Conservation (phyloP, 2,329 filamentous ascomycete genomes). For the Leptographium wingfieldii region DNA sequence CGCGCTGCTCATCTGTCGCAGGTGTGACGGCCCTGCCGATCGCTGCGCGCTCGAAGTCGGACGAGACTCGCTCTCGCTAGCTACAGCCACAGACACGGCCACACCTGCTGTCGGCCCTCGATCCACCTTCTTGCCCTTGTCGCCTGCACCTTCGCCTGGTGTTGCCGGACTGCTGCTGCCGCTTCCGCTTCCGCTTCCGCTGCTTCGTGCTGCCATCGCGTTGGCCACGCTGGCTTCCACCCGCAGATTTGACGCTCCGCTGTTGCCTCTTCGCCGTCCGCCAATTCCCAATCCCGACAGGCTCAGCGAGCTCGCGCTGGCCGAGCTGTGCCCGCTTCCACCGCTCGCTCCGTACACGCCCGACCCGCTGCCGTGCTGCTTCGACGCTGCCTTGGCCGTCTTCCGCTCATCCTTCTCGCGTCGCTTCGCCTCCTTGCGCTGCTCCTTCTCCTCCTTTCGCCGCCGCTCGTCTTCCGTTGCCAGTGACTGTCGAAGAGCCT, state of each 20-base stretch:
- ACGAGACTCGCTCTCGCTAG: slow-evolving; percentile 13
- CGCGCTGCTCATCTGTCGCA: slow-evolving; percentile 75
- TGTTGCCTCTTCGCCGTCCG: slow-evolving; percentile 42
- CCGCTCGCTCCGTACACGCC: slow-evolving; percentile 26
- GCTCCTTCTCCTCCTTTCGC: slow-evolving; percentile 69
- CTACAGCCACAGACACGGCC: slow-evolving; percentile 14
- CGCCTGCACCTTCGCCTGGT: neutral
- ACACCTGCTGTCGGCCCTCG: slow-evolving; percentile 21
- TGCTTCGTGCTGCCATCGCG: slow-evolving; percentile 23
- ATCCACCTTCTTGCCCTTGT: slow-evolving; percentile 60
- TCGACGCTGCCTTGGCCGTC: slow-evolving; percentile 49
- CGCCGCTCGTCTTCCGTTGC: slow-evolving; percentile 89
- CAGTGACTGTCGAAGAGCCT: slow-evolving; percentile 84
- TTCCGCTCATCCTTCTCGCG: slow-evolving; percentile 77
- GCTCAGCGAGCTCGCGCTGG: slow-evolving; percentile 53
- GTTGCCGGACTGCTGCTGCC: slow-evolving; percentile 16
- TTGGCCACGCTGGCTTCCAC: slow-evolving; percentile 40
- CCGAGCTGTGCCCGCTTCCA: slow-evolving; percentile 31
- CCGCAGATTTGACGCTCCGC: slow-evolving; percentile 44
- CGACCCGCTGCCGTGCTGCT: slow-evolving; percentile 25
- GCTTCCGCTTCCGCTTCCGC: slow-evolving; percentile 1
- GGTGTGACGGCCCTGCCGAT: slow-evolving; percentile 51
- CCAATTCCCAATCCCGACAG: slow-evolving; percentile 46
- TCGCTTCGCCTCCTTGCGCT: slow-evolving; percentile 71
- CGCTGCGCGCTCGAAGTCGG: slow-evolving; percentile 36